These are phyloP conservation scores for Debaryomyces udenii DNA, from an alignment of 1,139 yeast species.

Conservation along the genomic window DNA sequence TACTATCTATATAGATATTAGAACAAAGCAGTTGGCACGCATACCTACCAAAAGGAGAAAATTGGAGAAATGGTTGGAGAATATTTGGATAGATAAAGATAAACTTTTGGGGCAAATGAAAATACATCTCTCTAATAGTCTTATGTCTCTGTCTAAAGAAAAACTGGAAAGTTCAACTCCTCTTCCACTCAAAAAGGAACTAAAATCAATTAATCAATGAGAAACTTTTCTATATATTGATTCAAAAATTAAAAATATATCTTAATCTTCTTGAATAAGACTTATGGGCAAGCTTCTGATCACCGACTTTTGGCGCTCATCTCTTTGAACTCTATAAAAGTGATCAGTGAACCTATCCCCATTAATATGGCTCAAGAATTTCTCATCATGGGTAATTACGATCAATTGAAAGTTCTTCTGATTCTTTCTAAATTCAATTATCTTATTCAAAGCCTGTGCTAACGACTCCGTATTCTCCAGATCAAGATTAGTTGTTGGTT, in stretches of 20 bases:
- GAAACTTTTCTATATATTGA: background rate
- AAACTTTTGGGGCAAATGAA: slow-evolving; percentile 19
- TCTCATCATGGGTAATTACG: slow-evolving; percentile 95
- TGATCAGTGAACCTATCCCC: slow-evolving; percentile 89
- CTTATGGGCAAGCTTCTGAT: slow-evolving; percentile 54
- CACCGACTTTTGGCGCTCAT: slow-evolving; percentile 76
- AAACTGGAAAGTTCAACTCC: slow-evolving; percentile 1
- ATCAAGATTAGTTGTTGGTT: slow-evolving; percentile 96
- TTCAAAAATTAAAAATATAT: background rate
- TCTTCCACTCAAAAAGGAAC: background rate
- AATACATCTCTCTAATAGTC: background rate
- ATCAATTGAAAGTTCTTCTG: slow-evolving; percentile 93
- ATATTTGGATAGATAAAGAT: slow-evolving; percentile 72
- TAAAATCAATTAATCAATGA: background rate
- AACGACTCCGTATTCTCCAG: slow-evolving; percentile 85
- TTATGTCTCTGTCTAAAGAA: background rate
- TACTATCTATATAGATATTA: slow-evolving; percentile 52
- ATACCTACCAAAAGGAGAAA: slow-evolving; percentile 55
- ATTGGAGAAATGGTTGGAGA: slow-evolving; percentile 73
- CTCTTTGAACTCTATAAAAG: slow-evolving; percentile 79
- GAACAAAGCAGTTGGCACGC: slow-evolving; percentile 46
- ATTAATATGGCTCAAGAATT: slow-evolving; percentile 80
- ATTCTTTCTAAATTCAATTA: slow-evolving; percentile 71
- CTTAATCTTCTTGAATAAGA: slow-evolving; percentile 36
- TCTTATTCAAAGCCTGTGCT: slow-evolving; percentile 76